Evolutionary conservation across 805 yeast species (phyloP), one percentile per base, ranked within the genome.

Genomic region (Teunomyces tritomae): DNA sequence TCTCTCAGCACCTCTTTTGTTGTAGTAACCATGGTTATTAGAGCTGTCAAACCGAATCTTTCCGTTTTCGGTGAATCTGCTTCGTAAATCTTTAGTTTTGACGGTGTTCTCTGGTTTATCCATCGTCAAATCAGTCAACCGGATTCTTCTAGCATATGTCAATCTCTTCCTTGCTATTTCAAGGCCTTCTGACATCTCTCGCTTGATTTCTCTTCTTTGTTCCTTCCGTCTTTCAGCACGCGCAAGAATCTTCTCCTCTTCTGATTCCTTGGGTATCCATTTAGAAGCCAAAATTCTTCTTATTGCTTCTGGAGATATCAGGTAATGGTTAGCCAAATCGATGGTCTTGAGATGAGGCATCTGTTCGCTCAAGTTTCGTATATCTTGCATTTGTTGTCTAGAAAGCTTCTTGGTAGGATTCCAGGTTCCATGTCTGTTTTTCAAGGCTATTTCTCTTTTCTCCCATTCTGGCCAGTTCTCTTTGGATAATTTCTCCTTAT

Each of bases 251-350:
- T 57, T 63, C 4, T 64, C 74, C 34, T 71, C 76, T 49, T 84
- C 87, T n/a, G 73, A 75, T 1, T 69, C 75, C 4, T 64, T 71
- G 0, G 96, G 96, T 13, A 62, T 66, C 95, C 96, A 91, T 33
- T 76, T 80, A 4, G 92, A 83, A 60, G 81, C 83, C 53, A 91
- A 62, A 14, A 91, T 89, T 52, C 96, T 77, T 49, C 96, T 72
- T 2, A 90, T 78, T 0, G 91, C 87, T 55, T 90, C 95, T 0
- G 95, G 92, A 0, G 94, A 85, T 4, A 89, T 76, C 43, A 77
- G 71, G 65, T 85, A 90, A 58, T 77, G 77, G 28, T 77, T 70
- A 0, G 89, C 85, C 5, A 91, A 62, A 37, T 81, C 84, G 2
- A 70, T 68, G 2, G 84, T 76, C 3, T 77, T 79, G 45, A 87